phyloP scores from a whole-genome alignment of 2,329 filamentous ascomycete genomes.

The Exophiala alcalophila region DNA sequence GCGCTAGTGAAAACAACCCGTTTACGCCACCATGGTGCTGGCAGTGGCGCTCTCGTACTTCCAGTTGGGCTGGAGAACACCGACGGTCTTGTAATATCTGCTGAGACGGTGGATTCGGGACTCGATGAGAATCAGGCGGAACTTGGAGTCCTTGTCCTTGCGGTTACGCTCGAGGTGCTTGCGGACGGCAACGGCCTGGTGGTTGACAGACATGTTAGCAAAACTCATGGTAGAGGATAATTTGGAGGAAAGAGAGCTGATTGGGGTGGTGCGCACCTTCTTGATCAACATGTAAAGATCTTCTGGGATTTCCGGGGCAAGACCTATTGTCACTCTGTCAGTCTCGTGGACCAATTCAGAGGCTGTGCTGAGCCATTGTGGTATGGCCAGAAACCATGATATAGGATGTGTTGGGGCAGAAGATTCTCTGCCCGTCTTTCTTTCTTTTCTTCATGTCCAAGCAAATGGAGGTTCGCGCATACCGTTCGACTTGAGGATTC shows the following conservation, averaged over 20 bases:
- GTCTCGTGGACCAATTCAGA: conserved; percentile 77
- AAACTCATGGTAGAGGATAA: not conserved
- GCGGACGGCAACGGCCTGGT: conserved; percentile 89
- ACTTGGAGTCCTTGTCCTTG: conserved; percentile 99
- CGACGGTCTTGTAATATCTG: conserved; percentile 98
- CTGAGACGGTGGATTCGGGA: conserved; percentile 99
- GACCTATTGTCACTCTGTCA: conserved; percentile 97
- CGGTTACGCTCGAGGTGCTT: conserved; percentile 99
- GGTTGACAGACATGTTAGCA: not conserved
- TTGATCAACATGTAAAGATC: conserved; percentile 99
- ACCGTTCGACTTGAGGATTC: conserved; percentile 97
- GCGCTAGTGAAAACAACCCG: not conserved
- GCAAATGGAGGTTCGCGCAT: conserved; percentile 53
- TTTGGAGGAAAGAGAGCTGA: not conserved
- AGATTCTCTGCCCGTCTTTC: conserved; percentile 16
- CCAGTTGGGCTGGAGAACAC: conserved; percentile 85
- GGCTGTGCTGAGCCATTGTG: conserved; percentile 51
- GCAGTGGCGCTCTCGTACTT: conserved; percentile 98
- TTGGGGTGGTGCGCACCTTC: conserved; percentile 66
- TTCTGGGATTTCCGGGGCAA: conserved; percentile 97
- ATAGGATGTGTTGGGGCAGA: conserved; percentile 5
- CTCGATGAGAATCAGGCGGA: conserved; percentile 99
- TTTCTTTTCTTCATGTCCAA: conserved; percentile 16
- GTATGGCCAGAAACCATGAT: conserved; percentile 4
- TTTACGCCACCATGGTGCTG: conserved; percentile 88